phyloP scores from a whole-genome alignment of 2,329 filamentous ascomycete species.

The Chrysoporthe deuterocubensis region DNA sequence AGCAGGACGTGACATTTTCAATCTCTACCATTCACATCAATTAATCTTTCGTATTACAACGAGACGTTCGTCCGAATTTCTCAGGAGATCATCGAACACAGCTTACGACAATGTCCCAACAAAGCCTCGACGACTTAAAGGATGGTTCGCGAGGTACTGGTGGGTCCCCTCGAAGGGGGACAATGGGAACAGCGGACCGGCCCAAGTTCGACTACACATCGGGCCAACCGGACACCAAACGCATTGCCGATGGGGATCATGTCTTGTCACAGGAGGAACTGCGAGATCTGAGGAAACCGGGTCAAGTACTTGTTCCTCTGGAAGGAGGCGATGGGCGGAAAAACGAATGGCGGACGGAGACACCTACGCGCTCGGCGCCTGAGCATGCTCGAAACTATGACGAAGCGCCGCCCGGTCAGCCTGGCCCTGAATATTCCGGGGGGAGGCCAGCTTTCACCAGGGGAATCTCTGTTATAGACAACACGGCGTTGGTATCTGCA shows the following conservation, averaged over 20 bases:
- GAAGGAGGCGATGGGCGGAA: background rate
- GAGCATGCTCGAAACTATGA: constrained; percentile 19
- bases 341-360: background rate
- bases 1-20: background rate
- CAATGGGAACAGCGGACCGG: background rate
- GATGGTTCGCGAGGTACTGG: background rate
- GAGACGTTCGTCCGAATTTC: background rate
- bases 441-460: constrained; percentile 23
- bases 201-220: background rate
- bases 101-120: constrained; percentile 1
- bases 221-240: background rate
- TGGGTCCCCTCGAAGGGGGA: background rate
- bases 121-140: background rate
- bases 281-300: background rate
- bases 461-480: constrained; percentile 23
- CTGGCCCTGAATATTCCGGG: constrained; percentile 17
- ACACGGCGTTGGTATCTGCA: constrained; percentile 23
- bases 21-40: background rate
- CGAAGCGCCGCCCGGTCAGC: constrained; percentile 18
- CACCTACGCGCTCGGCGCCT: background rate
- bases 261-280: background rate
- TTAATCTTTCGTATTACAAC: background rate
- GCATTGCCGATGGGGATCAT: background rate
- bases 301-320: background rate
- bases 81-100: background rate